These are phyloP conservation scores for Tetradesmus lagerheimii DNA, from an alignment of 139 green algal genomes.

Conservation along the genomic window DNA sequence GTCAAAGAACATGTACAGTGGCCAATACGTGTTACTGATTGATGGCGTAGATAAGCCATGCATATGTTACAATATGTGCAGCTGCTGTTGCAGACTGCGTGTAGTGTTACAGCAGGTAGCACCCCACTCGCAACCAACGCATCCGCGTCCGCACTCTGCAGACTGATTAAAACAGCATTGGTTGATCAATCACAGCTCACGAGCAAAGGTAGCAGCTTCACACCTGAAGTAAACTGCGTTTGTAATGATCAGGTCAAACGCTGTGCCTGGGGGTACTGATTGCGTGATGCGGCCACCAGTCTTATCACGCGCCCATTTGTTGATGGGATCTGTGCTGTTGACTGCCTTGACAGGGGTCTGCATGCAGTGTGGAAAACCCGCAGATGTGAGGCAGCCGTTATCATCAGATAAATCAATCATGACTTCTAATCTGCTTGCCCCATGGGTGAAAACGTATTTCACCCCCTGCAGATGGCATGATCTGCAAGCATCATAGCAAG, in stretches of 20 bases:
- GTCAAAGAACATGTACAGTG: no score
- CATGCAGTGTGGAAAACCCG: not conserved
- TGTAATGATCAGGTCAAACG: slow-evolving; percentile 12
- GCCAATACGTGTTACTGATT: not conserved
- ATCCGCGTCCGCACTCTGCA: no score
- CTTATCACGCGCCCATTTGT: not conserved
- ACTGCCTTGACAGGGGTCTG: not conserved
- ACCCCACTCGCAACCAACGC: no score
- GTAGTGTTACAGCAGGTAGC: no score
- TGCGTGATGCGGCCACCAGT: not conserved
- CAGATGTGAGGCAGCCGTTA: no score
- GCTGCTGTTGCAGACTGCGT: not conserved
- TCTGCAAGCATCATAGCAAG: no score
- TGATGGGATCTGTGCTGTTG: not conserved
- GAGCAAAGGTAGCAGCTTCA: not conserved
- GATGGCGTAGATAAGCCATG: no score
- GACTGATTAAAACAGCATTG: no score
- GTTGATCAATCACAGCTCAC: not conserved
- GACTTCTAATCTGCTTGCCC: no score
- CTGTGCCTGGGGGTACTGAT: not conserved
- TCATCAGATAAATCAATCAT: no score
- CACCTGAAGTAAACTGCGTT: slow-evolving; percentile 25
- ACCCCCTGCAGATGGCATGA: no score
- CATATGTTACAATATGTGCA: not conserved
- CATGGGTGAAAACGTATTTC: no score